Evolutionary conservation across 768 basidiomycete genomes (phyloP).

Genomic region (Mycena crocata): DNA sequence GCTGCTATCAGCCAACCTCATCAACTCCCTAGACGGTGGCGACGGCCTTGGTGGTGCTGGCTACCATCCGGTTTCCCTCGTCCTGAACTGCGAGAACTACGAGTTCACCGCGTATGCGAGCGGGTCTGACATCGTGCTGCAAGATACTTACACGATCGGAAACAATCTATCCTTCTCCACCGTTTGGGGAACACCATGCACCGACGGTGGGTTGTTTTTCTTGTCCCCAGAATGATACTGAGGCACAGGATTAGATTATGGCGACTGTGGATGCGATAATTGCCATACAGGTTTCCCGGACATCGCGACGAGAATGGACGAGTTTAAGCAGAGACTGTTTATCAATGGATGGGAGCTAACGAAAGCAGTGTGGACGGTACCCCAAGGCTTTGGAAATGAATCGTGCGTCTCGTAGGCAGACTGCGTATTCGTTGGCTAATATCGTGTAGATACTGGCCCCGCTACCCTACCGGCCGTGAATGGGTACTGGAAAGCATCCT

Average conservation of each 20-base stretch:
- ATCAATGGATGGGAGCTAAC: slow-evolving; percentile 75
- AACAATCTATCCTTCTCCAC: slow-evolving; percentile 76
- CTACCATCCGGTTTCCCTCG: slow-evolving; percentile 75
- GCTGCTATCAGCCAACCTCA: slow-evolving; percentile 61
- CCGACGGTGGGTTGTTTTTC: slow-evolving; percentile 38
- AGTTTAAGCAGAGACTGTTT: slow-evolving; percentile 68
- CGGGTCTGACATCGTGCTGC: slow-evolving; percentile 78
- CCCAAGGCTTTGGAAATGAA: slow-evolving; percentile 78
- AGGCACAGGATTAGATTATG: slow-evolving; percentile 55
- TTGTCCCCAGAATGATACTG: not conserved
- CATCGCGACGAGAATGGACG: slow-evolving; percentile 73
- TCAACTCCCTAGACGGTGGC: slow-evolving; percentile 67
- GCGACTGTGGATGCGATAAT: slow-evolving; percentile 78
- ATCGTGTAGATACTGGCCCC: slow-evolving; percentile 62
- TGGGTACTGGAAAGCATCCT: slow-evolving; percentile 74
- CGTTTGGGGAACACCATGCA: slow-evolving; percentile 73
- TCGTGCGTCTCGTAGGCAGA: slow-evolving; percentile 52
- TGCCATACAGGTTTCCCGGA: slow-evolving; percentile 80
- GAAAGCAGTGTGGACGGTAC: slow-evolving; percentile 83
- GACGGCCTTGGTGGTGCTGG: slow-evolving; percentile 61
- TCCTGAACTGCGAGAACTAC: slow-evolving; percentile 76
- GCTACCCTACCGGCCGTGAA: slow-evolving; percentile 75
- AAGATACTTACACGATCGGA: slow-evolving; percentile 69
- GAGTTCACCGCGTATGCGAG: slow-evolving; percentile 67
- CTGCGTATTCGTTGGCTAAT: not conserved